Conservation (phyloP, 2,329 filamentous ascomycete genomes). For the Colletotrichum gloeosporioides region DNA sequence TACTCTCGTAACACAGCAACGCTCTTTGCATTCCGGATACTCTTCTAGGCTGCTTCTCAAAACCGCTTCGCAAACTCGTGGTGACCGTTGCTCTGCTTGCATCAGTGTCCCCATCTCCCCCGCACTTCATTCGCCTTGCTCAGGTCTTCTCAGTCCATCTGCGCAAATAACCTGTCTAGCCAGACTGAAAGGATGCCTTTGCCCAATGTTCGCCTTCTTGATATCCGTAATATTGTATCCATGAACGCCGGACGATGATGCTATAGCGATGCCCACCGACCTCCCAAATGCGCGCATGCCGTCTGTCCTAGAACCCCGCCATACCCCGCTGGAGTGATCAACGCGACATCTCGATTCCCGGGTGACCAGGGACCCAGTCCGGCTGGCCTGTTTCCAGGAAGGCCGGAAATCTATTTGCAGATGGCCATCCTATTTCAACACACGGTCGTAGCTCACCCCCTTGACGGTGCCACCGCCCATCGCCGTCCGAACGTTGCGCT, state of each 20-base stretch:
- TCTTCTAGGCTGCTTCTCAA: neutral
- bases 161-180: neutral
- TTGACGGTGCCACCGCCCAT: slow-evolving; percentile 84
- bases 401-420: neutral
- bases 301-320: neutral
- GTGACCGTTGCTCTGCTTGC: neutral
- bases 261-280: slow-evolving; percentile 11
- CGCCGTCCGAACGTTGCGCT: slow-evolving; percentile 83
- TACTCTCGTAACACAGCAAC: slow-evolving; percentile 3
- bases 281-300: slow-evolving; percentile 2
- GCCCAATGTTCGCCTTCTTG: neutral
- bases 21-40: neutral
- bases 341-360: neutral
- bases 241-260: slow-evolving; percentile 21
- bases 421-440: slow-evolving; percentile 62
- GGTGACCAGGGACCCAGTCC: neutral
- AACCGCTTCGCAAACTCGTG: neutral
- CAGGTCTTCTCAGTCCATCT: neutral
- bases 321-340: neutral
- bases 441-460: slow-evolving; percentile 77
- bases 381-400: neutral
- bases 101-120: neutral
- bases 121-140: neutral
- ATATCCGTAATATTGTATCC: slow-evolving; percentile 14
- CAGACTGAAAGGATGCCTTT: neutral